Evolutionary conservation across 139 green algal genomes (phyloP), one percentile per base, ranked within the genome.

Genomic region (Picochlorum sp.): DNA sequence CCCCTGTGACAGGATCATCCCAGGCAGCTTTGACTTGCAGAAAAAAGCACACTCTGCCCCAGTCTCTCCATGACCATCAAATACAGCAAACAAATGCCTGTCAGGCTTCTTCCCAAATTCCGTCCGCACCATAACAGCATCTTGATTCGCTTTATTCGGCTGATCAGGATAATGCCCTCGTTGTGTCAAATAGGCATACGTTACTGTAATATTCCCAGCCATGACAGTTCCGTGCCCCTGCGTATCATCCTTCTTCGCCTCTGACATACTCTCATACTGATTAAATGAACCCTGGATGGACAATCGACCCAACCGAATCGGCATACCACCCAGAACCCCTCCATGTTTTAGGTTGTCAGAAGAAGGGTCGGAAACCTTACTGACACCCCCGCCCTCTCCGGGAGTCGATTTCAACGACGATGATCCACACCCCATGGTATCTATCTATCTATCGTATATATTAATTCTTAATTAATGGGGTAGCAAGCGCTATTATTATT

Each of bases 101-200:
- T 59, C 20, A n/a, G 6, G n/a, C 23, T 59, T 23, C 15, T 16
- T 34, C 2, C 80, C 80, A 68, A 95, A 93, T 10, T 74, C 47
- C 9, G 77, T 74, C 11, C 80, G 60, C 3, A 85, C 76, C 54
- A 73, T 86, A 9, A 87, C 85, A 1, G 77, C 68, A 68, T 97
- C 92, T 77, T 98, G 92, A 68, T 96, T 97, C 10, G 78, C 59
- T 62, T 97, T 96, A 63, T 88, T 68, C 0, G 83, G 79, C 0
- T 77, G 73, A 16, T 96, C 82, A 2, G 92, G 92, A 65, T 98
- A 98, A 68, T 87, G 92, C 3, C 92, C 92, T 0, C 88, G 63
- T 69, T 91, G 83, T 54, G 68, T 88, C 38, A 94, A 72, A 54
- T 81, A 95, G 0, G 92, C 88, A 65, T 92, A 96, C 2, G 72